Base-by-base conservation (phyloP, 345 rosid genomes). In the Eucalyptus caleyi region DNA sequence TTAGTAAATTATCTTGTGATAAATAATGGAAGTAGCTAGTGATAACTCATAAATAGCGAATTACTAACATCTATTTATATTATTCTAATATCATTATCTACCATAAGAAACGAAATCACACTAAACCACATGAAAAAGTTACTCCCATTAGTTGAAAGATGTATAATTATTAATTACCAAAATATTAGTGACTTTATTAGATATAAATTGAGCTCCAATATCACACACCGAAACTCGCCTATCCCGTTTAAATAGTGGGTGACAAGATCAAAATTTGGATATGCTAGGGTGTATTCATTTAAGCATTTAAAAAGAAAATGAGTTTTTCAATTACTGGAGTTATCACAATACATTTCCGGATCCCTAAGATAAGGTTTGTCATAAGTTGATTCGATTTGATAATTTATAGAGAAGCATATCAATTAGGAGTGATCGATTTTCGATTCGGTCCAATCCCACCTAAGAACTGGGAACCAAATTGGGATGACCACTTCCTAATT, bases 381-480 rank as follows among this genome's bases (percentile, higher is more conserved):
- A 26, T 60, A 60, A 4, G 8, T 60, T 27, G 67, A 56, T 56
- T 9, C 13, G 24, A 53, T 53, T 53, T 53, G 24, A 53, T 53
- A 19, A 53, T 53, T 19, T 53, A 53, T 1, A 53, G 0, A 2
- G 2, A 53, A 53, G 56, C 24, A 19, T 53, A 53, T 53, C 24
- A 19, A 53, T 21, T 53, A 53, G 56, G 10, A 53, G 24, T 53
- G 24, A 53, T 53, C 2, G 0, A 2, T 53, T 53, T 53, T 53
- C 24, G 10, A 53, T 53, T 0, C 5, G 0, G 0, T 53, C 56
- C 0, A 53, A 4, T 53, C 2, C 10, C 56, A 53, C 2, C 56
- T 53, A 19, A 1, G 24, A 53, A 53, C 5, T 7, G 4, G 24
- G 24, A 53, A 53, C 0, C 0, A 2, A 0, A 19, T 53, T 0